These are phyloP conservation scores for Candida dajiaensis DNA, from an alignment of 805 yeast genomes.

Conservation along the genomic window DNA sequence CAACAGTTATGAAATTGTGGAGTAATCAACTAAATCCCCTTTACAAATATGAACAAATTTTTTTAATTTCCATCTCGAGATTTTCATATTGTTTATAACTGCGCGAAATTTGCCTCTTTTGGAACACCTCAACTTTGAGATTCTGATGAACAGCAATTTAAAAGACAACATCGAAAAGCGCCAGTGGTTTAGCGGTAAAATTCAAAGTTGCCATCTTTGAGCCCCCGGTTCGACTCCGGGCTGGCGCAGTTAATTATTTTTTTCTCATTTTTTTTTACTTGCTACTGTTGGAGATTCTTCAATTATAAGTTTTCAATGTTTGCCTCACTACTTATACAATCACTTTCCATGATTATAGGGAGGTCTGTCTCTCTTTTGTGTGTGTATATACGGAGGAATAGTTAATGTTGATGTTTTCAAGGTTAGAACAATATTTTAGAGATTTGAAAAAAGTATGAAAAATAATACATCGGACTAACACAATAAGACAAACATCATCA, in stretches of 20 bases:
- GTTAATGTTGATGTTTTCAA: too few relatives aligned
- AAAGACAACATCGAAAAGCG: conserved; percentile 1
- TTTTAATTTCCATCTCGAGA: neutral
- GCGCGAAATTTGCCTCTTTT: neutral
- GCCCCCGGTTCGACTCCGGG: conserved; percentile 33
- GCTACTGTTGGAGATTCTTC: too few relatives aligned
- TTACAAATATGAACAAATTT: neutral
- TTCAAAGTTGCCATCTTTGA: conserved; percentile 47
- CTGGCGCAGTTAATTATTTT: conserved; percentile 7
- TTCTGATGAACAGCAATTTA: neutral
- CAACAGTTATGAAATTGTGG: neutral
- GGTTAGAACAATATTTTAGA: too few relatives aligned
- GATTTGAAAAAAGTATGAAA: too few relatives aligned
- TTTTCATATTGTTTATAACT: neutral
- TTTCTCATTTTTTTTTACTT: neutral
- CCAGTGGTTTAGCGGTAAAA: conserved; percentile 46
- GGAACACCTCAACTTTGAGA: too few relatives aligned
- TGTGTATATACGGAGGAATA: too few relatives aligned
- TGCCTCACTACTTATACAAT: too few relatives aligned
- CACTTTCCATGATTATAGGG: too few relatives aligned
- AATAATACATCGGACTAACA: too few relatives aligned
- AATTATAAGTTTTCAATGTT: too few relatives aligned
- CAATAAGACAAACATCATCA: neutral
- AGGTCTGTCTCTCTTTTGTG: too few relatives aligned
- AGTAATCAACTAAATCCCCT: neutral